phyloP scores from a whole-genome alignment of 2,329 filamentous ascomycete genomes.

The Phyllosticta citriasiana region DNA sequence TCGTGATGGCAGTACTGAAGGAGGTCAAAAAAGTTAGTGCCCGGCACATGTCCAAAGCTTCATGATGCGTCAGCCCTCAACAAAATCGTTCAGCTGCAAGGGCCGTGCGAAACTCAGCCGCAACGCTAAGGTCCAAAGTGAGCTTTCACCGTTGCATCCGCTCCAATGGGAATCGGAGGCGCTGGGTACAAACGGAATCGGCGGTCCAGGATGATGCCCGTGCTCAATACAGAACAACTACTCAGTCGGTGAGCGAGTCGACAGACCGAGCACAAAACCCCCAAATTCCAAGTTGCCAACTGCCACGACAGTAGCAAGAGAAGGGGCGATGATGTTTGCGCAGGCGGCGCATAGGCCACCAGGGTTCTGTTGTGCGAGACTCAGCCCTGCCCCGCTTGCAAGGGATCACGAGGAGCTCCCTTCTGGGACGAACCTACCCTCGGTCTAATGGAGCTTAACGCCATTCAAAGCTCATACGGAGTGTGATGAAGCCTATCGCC shows the following conservation, averaged over 20 bases:
- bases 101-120: neutral
- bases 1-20: constrained; percentile 74
- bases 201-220: neutral
- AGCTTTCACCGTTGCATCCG: neutral
- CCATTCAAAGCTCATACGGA: neutral
- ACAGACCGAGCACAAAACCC: neutral
- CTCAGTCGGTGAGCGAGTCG: neutral
- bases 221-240: neutral
- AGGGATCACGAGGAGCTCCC: neutral
- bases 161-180: neutral
- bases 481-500: neutral
- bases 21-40: constrained; percentile 52
- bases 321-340: neutral
- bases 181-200: neutral
- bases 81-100: neutral
- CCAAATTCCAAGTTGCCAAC: too few species aligned
- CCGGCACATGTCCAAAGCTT: neutral
- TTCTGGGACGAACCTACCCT: neutral
- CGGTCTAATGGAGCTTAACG: neutral
- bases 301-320: neutral
- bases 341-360: neutral
- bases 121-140: neutral
- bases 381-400: neutral
- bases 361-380: neutral
- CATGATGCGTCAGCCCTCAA: neutral